Evolutionary conservation across 2,329 filamentous ascomycete genomes (phyloP).

Genomic region (Exophiala mesophila): DNA sequence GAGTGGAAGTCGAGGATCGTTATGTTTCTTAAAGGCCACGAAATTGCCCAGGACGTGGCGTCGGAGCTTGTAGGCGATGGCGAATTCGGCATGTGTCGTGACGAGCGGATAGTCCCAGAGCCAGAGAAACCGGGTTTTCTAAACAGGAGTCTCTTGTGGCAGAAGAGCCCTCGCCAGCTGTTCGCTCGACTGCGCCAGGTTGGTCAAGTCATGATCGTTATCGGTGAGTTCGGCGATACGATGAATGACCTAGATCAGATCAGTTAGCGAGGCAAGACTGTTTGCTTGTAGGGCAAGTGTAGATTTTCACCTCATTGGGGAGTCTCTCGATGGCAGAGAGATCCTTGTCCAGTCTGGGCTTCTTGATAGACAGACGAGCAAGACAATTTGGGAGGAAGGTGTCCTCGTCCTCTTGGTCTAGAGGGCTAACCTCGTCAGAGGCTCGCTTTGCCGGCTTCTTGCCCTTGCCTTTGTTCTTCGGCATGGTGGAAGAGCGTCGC

Average conservation of each 20-base stretch:
- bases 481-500: too few species aligned
- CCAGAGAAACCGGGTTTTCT: slow-evolving; percentile 32
- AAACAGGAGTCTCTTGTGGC: slow-evolving; percentile 31
- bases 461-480: too few species aligned
- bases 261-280: neutral
- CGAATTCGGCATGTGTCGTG: slow-evolving; percentile 26
- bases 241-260: slow-evolving; percentile 14
- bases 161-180: slow-evolving; percentile 27
- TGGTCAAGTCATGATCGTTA: slow-evolving; percentile 31
- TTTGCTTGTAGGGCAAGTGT: too few species aligned
- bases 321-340: slow-evolving; percentile 18
- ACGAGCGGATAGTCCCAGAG: slow-evolving; percentile 32
- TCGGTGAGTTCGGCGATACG: slow-evolving; percentile 15
- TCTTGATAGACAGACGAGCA: too few species aligned
- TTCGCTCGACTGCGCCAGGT: slow-evolving; percentile 29
- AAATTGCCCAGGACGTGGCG: slow-evolving; percentile 30
- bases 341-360: too few species aligned
- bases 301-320: slow-evolving; percentile 16
- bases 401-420: too few species aligned
- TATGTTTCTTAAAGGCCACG: slow-evolving; percentile 28
- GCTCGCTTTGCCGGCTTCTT: too few species aligned
- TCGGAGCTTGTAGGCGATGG: slow-evolving; percentile 34
- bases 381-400: too few species aligned
- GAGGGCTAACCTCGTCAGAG: too few species aligned
- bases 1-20: slow-evolving; percentile 29